Evolutionary conservation across 441 rosid genomes (phyloP), one percentile per base, ranked within the genome.

Genomic region (Gossypium davidsonii): DNA sequence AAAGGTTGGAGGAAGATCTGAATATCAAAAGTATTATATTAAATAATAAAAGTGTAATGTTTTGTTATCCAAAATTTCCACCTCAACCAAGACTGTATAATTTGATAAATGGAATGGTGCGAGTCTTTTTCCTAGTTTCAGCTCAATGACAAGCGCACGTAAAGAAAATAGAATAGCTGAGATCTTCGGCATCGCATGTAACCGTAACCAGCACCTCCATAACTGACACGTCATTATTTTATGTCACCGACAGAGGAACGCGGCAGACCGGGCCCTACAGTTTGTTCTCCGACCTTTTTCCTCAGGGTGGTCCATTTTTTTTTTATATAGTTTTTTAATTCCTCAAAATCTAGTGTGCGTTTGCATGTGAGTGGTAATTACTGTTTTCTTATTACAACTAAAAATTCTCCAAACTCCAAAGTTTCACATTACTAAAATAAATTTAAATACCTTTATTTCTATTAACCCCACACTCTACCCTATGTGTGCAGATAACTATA

Each of bases 181-280:
- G 44, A 58, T 71, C 74, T 34, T 14, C n/a, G 28, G 74, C 56
- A 15, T 58, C 57, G 67, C 58, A 8, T 26, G n/a, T 26, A 8
- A 49, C 10, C 4, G 18, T 26, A 51, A 14, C 58, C 26, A 42
- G 71, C 59, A 23, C 42, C 42, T 48, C 42, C 71, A 14, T 48
- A 48, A 23, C 58, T 25, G 71, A 49, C 71, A 67, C 58, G 71
- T 71, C 26, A 42, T 2, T 12, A 8, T 18, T 15, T 59, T 21
- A 12, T 8, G 25, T 59, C 58, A 59, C 67, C 58, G 57, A 72
- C 67, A n/a, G 7, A 26, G n/a, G 2, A 49, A 26, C 67, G 74
- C 31, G 74, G 67, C 48, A 15, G 15, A 31, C 2, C 57, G 28
- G 67, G 67, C 57, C 65, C 34, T 39, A 25, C 28, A 15, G n/a